Percentiles rank a stretch among this genome's conserved stretches.
These are phyloP conservation scores for Vitis hybrid DNA, from an alignment of 177 flowering plant genomes.

Conservation along the genomic window DNA sequence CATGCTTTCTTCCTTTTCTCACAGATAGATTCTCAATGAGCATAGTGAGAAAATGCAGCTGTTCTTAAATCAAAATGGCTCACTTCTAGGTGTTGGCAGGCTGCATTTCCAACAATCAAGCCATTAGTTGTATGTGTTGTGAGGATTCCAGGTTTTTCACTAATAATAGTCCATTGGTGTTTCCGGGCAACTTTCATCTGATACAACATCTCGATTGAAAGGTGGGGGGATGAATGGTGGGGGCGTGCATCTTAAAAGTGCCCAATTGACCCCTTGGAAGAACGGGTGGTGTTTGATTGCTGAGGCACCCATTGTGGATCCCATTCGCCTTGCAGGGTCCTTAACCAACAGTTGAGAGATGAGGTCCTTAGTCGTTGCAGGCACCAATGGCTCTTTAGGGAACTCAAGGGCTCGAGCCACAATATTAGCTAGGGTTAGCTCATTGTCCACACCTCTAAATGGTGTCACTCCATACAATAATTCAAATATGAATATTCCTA, in stretches of 20 bases:
- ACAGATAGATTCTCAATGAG: no score
- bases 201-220: conserved; percentile 31
- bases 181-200: conserved; percentile 55
- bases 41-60: background rate
- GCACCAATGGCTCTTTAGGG: conserved; percentile 63
- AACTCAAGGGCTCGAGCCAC: conserved; percentile 82
- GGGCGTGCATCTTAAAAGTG: conserved; percentile 62
- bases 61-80: background rate
- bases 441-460: conserved; percentile 69
- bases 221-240: conserved; percentile 73
- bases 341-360: conserved; percentile 54
- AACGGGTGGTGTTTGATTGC: conserved; percentile 72
- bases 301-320: conserved; percentile 76
- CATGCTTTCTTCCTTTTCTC: no score
- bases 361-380: conserved; percentile 53
- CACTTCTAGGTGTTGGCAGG: background rate
- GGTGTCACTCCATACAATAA: conserved; percentile 84
- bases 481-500: conserved; percentile 77
- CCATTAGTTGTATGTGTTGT: background rate
- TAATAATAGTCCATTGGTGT: conserved; percentile 64
- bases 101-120: background rate
- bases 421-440: conserved; percentile 72
- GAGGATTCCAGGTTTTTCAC: background rate
- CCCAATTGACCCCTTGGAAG: conserved; percentile 84
- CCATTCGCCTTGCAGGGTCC: conserved; percentile 67